Evolutionary conservation across 768 basidiomycete species (phyloP), one percentile per base, ranked within the genome.

Genomic region (Boletales sp.): DNA sequence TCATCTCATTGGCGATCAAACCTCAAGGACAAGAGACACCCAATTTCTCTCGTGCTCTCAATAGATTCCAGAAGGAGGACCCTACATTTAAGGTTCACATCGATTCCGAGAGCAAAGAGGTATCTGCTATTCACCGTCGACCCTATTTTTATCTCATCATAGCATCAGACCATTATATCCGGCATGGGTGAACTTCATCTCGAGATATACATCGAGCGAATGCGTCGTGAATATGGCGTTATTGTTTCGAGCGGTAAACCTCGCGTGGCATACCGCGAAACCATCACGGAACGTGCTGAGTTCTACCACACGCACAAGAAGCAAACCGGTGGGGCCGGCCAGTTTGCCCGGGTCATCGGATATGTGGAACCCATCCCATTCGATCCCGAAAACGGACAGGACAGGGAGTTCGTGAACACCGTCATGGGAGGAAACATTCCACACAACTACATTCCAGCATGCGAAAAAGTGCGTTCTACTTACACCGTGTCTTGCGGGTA

Each of bases 161-260:
- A 44, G 5, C 14, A 28, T 15, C 57, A 94, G 90, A 98, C 95
- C 14, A 98, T 99, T 69, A 97, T 99, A 57, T 97, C 94, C 30
- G 96, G 96, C 18, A 99, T 99, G 96, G 96, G 96, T 21, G 96
- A 99, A 69, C 82, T 99, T 15, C 96, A 99, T 66, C 81, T 99
- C 19, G 96, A 99, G 64, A 95, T 99, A 63, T 98, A 99, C 71
- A 94, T 97, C 53, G 96, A 99, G 67, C 91, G 96, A 36, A 97
- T 99, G 94, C 86, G 84, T 59, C 89, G 96, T 46, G 96, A 99
- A 71, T 99, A 99, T 71, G 90, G 89, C 48, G 90, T 93, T 17
- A 84, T 90, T 38, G 96, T 93, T 62, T 78, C 83, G 14, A 97
- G 95, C 8, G 95, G 95, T 51, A 94, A 94, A 69, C 96, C 96